Conservation (phyloP, 2,329 filamentous ascomycete species). For the Apiospora koreana region DNA sequence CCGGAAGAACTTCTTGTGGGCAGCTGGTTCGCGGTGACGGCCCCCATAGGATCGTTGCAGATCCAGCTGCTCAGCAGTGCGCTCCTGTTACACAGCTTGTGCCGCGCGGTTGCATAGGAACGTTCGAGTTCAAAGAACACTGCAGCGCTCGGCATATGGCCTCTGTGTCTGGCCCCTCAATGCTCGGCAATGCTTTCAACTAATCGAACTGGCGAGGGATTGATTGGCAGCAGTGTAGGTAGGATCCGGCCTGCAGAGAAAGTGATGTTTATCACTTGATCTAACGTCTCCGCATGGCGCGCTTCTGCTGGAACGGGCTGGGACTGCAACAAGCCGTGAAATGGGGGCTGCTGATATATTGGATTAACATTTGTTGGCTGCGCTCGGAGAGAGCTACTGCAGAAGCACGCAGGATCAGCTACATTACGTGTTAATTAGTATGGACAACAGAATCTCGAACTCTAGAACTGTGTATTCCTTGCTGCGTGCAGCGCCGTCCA, state of each 20-base stretch:
- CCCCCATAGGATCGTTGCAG: background rate
- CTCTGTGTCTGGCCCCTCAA: background rate
- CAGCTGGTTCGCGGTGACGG: too few relatives aligned
- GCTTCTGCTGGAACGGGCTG: background rate
- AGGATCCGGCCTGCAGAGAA: background rate
- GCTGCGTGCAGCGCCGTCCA: background rate
- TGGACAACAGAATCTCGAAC: background rate
- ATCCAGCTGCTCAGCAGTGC: background rate
- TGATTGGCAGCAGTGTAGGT: background rate
- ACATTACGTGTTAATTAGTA: too few relatives aligned
- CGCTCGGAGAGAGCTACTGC: background rate
- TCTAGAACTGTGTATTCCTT: background rate
- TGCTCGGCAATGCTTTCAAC: background rate
- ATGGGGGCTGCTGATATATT: background rate
- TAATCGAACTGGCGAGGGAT: background rate
- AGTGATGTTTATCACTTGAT: background rate
- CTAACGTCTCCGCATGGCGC: background rate
- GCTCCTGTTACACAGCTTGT: background rate
- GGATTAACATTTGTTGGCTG: background rate
- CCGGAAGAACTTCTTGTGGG: background rate
- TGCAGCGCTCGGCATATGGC: background rate
- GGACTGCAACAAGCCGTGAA: background rate
- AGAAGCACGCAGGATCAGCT: background rate
- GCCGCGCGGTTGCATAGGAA: background rate
- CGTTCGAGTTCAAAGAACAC: background rate